Conservation (phyloP, 106 monocot species). For the Iris macrosiphon region DNA sequence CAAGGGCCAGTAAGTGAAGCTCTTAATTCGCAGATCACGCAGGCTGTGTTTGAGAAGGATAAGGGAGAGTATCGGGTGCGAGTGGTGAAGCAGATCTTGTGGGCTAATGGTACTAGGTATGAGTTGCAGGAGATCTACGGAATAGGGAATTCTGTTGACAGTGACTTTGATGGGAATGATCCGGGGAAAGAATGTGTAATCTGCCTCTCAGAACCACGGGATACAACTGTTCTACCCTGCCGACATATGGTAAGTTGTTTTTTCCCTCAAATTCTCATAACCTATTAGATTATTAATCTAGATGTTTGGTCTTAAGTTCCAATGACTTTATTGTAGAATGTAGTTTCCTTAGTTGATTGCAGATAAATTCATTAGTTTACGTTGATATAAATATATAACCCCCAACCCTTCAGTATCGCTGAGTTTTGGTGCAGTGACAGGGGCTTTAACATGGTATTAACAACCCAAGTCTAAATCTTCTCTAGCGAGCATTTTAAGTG, state of each 20-base stretch:
- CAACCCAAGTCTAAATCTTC: too few species aligned
- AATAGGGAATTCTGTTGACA: conserved; percentile 50
- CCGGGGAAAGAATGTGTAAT: conserved; percentile 80
- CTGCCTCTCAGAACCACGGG: conserved; percentile 67
- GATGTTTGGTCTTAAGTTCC: too few species aligned
- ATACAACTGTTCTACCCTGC: conserved; percentile 76
- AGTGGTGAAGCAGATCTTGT: conserved; percentile 57
- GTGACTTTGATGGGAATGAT: conserved; percentile 50
- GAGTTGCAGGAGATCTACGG: conserved; percentile 79
- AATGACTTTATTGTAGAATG: too few species aligned
- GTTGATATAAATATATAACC: too few species aligned
- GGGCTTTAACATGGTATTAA: too few species aligned
- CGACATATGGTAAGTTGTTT: conserved; percentile 54
- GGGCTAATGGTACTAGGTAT: conserved; percentile 48
- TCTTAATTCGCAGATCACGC: conserved; percentile 52
- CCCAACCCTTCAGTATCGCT: too few species aligned
- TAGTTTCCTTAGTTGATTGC: too few species aligned
- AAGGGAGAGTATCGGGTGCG: conserved; percentile 34
- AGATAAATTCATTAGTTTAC: too few species aligned
- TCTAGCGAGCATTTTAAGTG: too few species aligned
- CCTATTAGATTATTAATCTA: too few species aligned
- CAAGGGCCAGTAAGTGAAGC: conserved; percentile 2
- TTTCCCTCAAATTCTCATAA: too few species aligned
- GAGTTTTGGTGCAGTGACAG: too few species aligned
- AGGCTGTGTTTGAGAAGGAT: conserved; percentile 51